Evolutionary conservation across 345 rosid genomes (phyloP).

Genomic region (Salix arbutifolia): DNA sequence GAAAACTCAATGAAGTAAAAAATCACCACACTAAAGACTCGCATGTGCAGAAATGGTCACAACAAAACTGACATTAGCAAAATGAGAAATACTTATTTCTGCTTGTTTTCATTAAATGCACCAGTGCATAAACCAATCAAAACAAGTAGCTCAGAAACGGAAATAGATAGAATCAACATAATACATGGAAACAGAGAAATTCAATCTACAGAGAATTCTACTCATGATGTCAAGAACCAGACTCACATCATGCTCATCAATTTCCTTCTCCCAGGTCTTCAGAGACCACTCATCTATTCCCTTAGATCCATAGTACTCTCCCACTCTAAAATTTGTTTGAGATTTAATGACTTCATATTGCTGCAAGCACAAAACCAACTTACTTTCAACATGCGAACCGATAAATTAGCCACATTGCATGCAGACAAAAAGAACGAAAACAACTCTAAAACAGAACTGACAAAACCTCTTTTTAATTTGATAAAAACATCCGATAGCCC

Average conservation of each 20-base stretch:
- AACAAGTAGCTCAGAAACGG: background rate
- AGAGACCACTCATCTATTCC: slow-evolving; percentile 68
- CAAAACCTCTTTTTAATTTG: background rate
- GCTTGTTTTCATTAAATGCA: background rate
- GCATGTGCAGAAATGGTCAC: background rate
- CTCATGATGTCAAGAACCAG: background rate
- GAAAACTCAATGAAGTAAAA: background rate
- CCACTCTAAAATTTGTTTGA: slow-evolving; percentile 46
- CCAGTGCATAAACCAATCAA: background rate
- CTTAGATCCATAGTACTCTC: slow-evolving; percentile 68
- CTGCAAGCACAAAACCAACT: slow-evolving; percentile 36
- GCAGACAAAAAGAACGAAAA: background rate
- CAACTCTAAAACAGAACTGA: background rate
- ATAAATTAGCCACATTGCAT: slow-evolving; percentile 1
- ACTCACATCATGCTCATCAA: slow-evolving; percentile 59
- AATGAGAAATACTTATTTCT: background rate
- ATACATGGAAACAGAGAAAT: background rate
- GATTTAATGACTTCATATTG: slow-evolving; percentile 57
- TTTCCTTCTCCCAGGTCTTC: slow-evolving; percentile 63
- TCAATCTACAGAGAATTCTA: background rate
- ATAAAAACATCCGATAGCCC: background rate
- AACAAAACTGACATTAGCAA: background rate
- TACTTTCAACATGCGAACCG: background rate
- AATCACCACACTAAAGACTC: background rate
- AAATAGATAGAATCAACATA: background rate